Evolutionary conservation across 2,329 filamentous ascomycete species (phyloP), one percentile per base, ranked within the genome.

Genomic region (Penicillium sp.): DNA sequence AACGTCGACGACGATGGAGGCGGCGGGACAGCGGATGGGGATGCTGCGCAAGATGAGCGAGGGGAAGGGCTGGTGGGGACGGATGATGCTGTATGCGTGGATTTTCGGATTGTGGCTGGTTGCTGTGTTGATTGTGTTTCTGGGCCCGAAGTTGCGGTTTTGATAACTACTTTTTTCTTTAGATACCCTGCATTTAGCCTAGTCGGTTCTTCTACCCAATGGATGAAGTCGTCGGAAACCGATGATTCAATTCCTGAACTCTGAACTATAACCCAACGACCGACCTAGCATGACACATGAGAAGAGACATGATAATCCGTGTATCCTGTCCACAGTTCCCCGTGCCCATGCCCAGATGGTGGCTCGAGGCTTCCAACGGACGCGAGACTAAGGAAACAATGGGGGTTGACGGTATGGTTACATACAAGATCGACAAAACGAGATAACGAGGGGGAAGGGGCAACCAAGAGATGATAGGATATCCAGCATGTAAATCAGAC

Each of bases 141-240:
- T 91, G 41, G 73, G 89, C 64, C 91, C 91, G 0, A 97, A 96
- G 74, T 69, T 96, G 65, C 78, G 91, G 61, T 93, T 95, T 62
- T 95, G 23, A 45, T 20, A 14, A 16, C n/a, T 42, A 14, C 36
- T 42, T 42, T 13, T 36, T 39, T 11, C 14, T 42, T 44, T 26
- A 35, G 43, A 54, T 51, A 51, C 51, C 51, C 51, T 29, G 32
- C 14, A 26, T 31, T 9, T 35, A 20, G 32, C 14, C 14, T 36
- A 23, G 9, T 23, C 20, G 24, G 16, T 10, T 11, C 16, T 11
- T 34, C 10, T 9, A 11, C 26, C 23, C 18, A 18, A 40, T 13
- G 37, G 13, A 22, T 22, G 28, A 47, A 50, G 57, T 51, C 35
- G 54, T 59, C 55, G 51, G 51, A 52, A 57, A 54, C 52, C 46